These are phyloP conservation scores for Hypoxylon rickii DNA, from an alignment of 495 filamentous ascomycete species.

Conservation along the genomic window DNA sequence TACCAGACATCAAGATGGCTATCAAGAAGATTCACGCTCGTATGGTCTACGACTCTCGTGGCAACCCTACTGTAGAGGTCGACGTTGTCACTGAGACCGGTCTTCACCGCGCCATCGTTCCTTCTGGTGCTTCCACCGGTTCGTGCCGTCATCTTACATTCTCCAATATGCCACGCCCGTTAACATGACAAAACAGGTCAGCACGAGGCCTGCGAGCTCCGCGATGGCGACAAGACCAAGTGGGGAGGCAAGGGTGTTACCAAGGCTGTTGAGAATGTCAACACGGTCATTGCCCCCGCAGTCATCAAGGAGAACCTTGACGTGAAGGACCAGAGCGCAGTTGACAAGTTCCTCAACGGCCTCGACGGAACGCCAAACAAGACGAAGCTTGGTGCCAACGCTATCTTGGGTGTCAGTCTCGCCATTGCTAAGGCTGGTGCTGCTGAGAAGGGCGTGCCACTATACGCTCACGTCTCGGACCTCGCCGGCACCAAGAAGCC, in stretches of 20 bases:
- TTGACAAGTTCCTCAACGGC: constrained; percentile 93
- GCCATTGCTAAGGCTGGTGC: constrained; percentile 97
- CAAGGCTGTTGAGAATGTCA: constrained; percentile 96
- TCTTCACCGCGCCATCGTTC: constrained; percentile 97
- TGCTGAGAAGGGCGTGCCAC: constrained; percentile 95
- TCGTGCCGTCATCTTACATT: constrained; percentile 40
- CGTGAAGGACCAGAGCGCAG: constrained; percentile 92
- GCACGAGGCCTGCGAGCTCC: constrained; percentile 98
- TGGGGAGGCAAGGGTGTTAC: constrained; percentile 97
- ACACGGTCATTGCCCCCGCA: constrained; percentile 86
- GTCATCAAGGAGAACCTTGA: constrained; percentile 92
- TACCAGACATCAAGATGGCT: constrained; percentile 66
- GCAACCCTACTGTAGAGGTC: constrained; percentile 92
- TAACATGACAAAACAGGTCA: constrained; percentile 64
- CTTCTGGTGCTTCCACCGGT: constrained; percentile 97
- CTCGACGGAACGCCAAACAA: constrained; percentile 98
- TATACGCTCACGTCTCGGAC: constrained; percentile 98
- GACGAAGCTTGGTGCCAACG: constrained; percentile 96
- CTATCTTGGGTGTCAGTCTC: constrained; percentile 94
- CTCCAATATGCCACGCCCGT: constrained; percentile 17
- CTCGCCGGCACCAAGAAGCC: constrained; percentile 99
- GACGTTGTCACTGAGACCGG: constrained; percentile 96
- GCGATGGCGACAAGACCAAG: constrained; percentile 96
- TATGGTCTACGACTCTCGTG: constrained; percentile 98
- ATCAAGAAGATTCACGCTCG: constrained; percentile 99